Conservation (phyloP, 2,329 filamentous ascomycete genomes). For the Clonostachys rhizophaga region DNA sequence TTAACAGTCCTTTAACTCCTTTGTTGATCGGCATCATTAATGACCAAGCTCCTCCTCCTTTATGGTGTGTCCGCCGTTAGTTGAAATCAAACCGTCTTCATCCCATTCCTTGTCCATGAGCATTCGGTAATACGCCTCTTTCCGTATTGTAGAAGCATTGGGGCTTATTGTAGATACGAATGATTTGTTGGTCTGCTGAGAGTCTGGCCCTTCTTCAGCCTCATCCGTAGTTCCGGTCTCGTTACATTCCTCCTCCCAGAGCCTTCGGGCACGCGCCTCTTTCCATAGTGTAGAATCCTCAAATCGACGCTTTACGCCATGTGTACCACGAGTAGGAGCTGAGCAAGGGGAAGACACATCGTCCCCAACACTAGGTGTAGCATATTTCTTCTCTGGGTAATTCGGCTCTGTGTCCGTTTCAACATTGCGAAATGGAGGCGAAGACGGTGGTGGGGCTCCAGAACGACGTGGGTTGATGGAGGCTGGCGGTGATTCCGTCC, state of each 20-base stretch:
- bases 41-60: conserved; percentile 23
- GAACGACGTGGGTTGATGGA: neutral
- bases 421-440: no score
- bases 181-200: conserved; percentile 5
- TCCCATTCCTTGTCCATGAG: conserved; percentile 10
- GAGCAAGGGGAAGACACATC: no score
- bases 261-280: conserved; percentile 26
- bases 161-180: conserved; percentile 7
- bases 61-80: conserved; percentile 20
- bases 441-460: no score
- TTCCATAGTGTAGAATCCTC: conserved; percentile 12
- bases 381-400: no score
- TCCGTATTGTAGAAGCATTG: conserved; percentile 14
- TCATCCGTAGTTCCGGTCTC: no score
- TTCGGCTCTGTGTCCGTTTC: no score
- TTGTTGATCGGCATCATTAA: no score
- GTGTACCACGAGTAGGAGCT: no score
- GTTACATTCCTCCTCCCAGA: conserved; percentile 10
- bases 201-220: neutral
- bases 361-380: no score
- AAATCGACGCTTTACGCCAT: no score
- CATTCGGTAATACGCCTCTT: conserved; percentile 27
- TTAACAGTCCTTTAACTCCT: no score
- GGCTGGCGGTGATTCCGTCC: conserved; percentile 1
- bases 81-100: conserved; percentile 19